Evolutionary conservation across 345 rosid species (phyloP), one percentile per base, ranked within the genome.

Genomic region (Linum tenue): DNA sequence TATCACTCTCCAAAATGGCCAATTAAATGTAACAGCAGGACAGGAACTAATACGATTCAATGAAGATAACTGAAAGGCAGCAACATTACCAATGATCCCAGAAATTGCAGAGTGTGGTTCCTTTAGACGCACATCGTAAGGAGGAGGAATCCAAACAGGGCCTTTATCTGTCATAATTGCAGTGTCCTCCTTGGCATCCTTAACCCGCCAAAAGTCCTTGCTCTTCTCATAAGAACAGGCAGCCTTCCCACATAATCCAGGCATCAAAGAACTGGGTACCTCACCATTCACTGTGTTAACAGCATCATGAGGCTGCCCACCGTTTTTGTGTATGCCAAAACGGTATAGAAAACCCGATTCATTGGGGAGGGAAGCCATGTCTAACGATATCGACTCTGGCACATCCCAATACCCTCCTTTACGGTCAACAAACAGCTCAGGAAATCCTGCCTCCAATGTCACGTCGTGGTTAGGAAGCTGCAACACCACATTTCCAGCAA

Each of bases 381-480:
- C 96, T 43, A 92, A 75, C 65, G 88, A 81, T 69, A 89, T 69
- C 8, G 96, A 83, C 76, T 85, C 85, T 3, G 98, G 96, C 69
- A 89, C 92, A 68, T 92, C 95, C 98, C 96, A 92, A 43, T 85
- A 89, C 65, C 75, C 76, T 58, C 87, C 91, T 66, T 82, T 85
- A 63, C 77, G 82, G 64, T 89, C 95, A 65, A 87, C 22, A 69
- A 83, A 92, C 63, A 89, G 69, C 69, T 86, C 92, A 31, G 98
- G 96, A 89, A 86, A 85, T 40, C 81, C 92, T 79, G 91, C 95
- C 79, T 89, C 96, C 75, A 89, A 74, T 16, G 85, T 83, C 68
- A 92, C 73, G 55, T 89, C 95, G 75, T 92, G 92, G 51, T 79
- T 55, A 67, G 84, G 83, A 73, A 87, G 87, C 95, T 89, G 88